Evolutionary conservation across 495 filamentous ascomycete genomes (phyloP).

Genomic region (Penicillium pulvis): DNA sequence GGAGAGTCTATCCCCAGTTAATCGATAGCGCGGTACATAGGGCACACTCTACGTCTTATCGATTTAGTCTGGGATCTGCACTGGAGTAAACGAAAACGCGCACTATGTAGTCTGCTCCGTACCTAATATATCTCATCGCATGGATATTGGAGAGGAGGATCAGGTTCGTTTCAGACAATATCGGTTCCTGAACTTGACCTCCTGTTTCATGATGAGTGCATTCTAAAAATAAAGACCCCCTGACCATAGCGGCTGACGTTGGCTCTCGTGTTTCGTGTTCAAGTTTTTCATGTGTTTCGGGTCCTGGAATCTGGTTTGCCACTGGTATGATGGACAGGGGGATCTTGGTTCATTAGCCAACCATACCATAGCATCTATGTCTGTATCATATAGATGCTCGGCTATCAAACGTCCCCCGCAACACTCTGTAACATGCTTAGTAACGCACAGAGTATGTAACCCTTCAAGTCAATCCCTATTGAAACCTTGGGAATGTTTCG

Average conservation of each 20-base stretch:
- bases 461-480: too few relatives aligned
- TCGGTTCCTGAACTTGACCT: background rate
- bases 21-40: background rate
- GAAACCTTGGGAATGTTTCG: too few relatives aligned
- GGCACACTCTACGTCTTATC: background rate
- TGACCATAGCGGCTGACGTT: conserved; percentile 1
- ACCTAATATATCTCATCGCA: too few relatives aligned
- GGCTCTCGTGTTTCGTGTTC: background rate
- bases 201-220: background rate
- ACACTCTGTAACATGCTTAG: too few relatives aligned
- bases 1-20: conserved; percentile 1
- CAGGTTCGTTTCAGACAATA: background rate
- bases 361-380: background rate
- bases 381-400: conserved; percentile 2
- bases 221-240: conserved; percentile 11
- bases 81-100: background rate
- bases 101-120: background rate
- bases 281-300: background rate
- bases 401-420: background rate
- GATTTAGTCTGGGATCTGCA: background rate
- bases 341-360: background rate
- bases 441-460: too few relatives aligned
- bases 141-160: background rate
- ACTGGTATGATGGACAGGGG: background rate
- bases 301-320: background rate